Base-by-base conservation (phyloP, 2,329 filamentous ascomycete species). In the Sporothrix phasma region DNA sequence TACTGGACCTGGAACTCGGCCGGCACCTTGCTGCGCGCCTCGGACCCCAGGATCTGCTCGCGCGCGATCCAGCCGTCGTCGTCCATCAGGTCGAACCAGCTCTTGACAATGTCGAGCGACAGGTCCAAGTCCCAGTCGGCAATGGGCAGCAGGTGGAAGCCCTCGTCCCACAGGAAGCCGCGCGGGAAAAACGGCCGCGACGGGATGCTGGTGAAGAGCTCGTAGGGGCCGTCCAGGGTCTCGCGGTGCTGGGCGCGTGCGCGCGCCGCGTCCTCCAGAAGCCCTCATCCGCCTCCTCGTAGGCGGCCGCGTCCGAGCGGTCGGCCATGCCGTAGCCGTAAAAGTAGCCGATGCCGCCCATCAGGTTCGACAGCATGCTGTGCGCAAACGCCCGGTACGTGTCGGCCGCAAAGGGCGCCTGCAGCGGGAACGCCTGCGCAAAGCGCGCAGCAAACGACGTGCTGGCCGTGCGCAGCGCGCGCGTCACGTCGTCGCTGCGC, bases 131-230 rank as follows among this genome's bases (percentile, higher is more conserved):
- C 94, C 89, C 92, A 99, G 69, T 99, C 93, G 22, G 91, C 83
- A 62, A 99, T 87, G 1, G 92, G 92, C 56, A 96, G 79, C 41
- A 99, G 80, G 72, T 99, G 94, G 76, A 97, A 99, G 0, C 94
- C 94, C 74, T 99, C 94, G 71, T 99, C 94, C 94, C 94, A 99
- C 3, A 97, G 81, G 74, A 99, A 99, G 0, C 94, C 94, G 66
- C 94, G 84, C 1, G 94, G 94, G 76, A 99, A 99, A 79, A 99
- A 99, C 0, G 94, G 90, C 4, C 94, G 82, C 8, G 93, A 97
- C 0, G 94, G 94, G 64, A 97, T 88, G 70, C 87, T 90, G 6
- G 92, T 95, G 73, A 92, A 97, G 2, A 99, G 83, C 74, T 96
- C 90, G 63, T 88, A 90, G 1, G 93, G 91, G 0, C 90, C 90